Percentiles rank a stretch among this genome's conserved stretches.
phyloP scores from a whole-genome alignment of 73 alveolate species.

The Paramecium sexaurelia region DNA sequence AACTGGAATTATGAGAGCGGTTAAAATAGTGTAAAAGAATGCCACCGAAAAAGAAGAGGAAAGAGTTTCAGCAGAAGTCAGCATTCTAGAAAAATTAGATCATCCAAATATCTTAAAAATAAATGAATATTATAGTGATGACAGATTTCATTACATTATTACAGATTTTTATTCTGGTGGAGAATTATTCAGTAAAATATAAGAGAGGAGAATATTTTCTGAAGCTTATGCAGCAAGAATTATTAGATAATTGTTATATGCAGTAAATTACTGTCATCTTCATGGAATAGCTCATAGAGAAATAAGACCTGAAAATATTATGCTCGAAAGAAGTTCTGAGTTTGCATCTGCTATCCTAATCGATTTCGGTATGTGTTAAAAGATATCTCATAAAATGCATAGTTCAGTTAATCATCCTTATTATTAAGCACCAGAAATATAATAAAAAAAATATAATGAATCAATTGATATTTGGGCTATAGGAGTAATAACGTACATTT shows the following conservation, averaged over 20 bases:
- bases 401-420: slow-evolving; percentile 19
- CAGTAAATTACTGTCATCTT: slow-evolving; percentile 82
- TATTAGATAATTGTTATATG: slow-evolving; percentile 72
- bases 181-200: slow-evolving; percentile 52
- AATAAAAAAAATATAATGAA: slow-evolving; percentile 65
- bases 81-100: slow-evolving; percentile 36
- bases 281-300: slow-evolving; percentile 80
- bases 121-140: slow-evolving; percentile 63
- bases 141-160: slow-evolving; percentile 48
- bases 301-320: slow-evolving; percentile 83
- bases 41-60: slow-evolving; percentile 27
- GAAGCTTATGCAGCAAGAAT: slow-evolving; percentile 67
- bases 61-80: slow-evolving; percentile 19
- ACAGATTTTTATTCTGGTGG: slow-evolving; percentile 72
- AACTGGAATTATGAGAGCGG: slow-evolving; percentile 64
- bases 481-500: slow-evolving; percentile 70
- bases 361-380: slow-evolving; percentile 63
- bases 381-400: neutral
- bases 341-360: slow-evolving; percentile 42
- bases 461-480: slow-evolving; percentile 81
- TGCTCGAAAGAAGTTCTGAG: slow-evolving; percentile 63
- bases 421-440: slow-evolving; percentile 74
- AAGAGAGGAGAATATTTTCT: slow-evolving; percentile 19
- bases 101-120: slow-evolving; percentile 64
- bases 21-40: slow-evolving; percentile 47